These are phyloP conservation scores for Tetrahymena thermophila DNA, from an alignment of 73 alveolate genomes.

Conservation along the genomic window DNA sequence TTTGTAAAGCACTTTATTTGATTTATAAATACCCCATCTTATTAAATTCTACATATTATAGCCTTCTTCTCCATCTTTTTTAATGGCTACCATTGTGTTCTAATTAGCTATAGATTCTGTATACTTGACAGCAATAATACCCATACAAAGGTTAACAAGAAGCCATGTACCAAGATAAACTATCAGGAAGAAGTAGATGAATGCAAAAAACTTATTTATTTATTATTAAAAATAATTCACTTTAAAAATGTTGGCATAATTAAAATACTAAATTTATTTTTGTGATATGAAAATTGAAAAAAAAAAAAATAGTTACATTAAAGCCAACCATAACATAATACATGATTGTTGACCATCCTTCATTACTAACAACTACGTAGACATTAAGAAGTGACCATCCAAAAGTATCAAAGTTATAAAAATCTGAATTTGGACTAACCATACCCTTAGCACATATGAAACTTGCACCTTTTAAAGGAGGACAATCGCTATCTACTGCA, in stretches of 20 bases:
- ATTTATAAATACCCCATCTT: neutral
- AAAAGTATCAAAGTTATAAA: conserved; percentile 40
- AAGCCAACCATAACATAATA: conserved; percentile 54
- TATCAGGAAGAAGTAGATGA: conserved; percentile 62
- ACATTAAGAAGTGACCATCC: conserved; percentile 59
- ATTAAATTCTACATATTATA: neutral
- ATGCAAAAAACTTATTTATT: conserved; percentile 8
- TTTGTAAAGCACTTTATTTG: neutral
- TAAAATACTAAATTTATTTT: neutral
- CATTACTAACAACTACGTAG: conserved; percentile 62
- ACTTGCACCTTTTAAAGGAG: conserved; percentile 9
- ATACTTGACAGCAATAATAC: conserved; percentile 74
- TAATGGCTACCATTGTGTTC: neutral
- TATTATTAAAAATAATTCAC: neutral
- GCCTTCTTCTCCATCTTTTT: neutral
- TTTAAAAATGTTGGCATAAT: neutral
- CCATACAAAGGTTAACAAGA: conserved; percentile 79
- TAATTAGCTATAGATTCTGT: conserved; percentile 10
- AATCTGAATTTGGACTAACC: conserved; percentile 35
- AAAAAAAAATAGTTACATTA: no score
- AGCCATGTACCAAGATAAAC: conserved; percentile 83
- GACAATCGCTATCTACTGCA: conserved; percentile 45
- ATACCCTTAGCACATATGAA: conserved; percentile 26
- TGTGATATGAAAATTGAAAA: no score
- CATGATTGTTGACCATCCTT: conserved; percentile 88